Evolutionary conservation across 1,139 yeast genomes (phyloP), one percentile per base, ranked within the genome.

Genomic region (Geotrichum histeridarum): DNA sequence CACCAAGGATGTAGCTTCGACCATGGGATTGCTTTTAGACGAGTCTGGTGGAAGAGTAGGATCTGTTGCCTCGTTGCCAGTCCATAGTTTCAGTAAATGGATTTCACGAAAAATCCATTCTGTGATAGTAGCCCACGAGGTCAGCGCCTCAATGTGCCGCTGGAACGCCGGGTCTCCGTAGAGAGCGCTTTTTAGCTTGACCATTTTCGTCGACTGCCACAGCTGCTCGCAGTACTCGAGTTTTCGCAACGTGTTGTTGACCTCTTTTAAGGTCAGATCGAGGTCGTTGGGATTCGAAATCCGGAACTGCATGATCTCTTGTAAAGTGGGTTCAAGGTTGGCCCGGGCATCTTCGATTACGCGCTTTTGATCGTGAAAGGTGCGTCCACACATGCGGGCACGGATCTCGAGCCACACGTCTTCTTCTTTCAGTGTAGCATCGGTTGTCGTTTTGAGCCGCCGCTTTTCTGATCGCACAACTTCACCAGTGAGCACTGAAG

Each of bases 401-500:
- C 88, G 74, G 8, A 86, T 77, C 7, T 86, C 90, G 53, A 87
- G 75, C 86, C 97, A 93, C 46, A 90, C 72, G 59, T 85, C 89
- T 63, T 88, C 94, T 57, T 84, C 72, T 38, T 62, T 63, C 27
- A 64, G 54, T 31, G 64, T 60, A 37, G 61, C 64, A 22, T 62
- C 64, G 15, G 63, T 61, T 14, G 64, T 66, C 18, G 72, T 74
- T 71, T 82, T 83, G 53, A 93, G 77, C 65, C 91, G 86, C 2
- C 94, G 84, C 71, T 91, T 93, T 67, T 93, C 99, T 8, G 95
- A 86, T 42, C 85, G 79, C 18, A 93, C 90, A 48, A 93, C 96
- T 67, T 93, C 99, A 60, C 99, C 98, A 2, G 95, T 91, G 41
- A 93, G 77, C 1, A 93, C 99, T 2, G 93, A 80, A 2, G 88